Evolutionary conservation across 352 stramenopile species (phyloP).

Genomic region (Phytopythium sindhum): DNA sequence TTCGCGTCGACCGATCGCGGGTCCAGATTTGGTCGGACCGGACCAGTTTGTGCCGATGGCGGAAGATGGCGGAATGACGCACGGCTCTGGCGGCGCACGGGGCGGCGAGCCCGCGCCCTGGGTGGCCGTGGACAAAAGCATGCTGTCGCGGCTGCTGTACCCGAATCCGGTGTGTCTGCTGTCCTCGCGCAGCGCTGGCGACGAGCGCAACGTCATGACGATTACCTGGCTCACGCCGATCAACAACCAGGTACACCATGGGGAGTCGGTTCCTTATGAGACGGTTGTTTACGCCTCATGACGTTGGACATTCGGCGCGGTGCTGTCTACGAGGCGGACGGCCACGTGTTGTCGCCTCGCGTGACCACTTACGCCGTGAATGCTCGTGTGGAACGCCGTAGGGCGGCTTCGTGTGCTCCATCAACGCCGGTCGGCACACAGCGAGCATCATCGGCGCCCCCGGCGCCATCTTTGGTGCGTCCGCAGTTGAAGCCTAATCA

Average conservation of each 20-base stretch:
- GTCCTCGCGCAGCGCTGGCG: slow-evolving; percentile 22
- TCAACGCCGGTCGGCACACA: slow-evolving; percentile 70
- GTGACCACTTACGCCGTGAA: background rate
- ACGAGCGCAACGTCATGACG: slow-evolving; percentile 62
- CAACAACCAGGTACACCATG: slow-evolving; percentile 70
- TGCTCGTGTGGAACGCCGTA: slow-evolving; percentile 20
- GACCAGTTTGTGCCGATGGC: slow-evolving; percentile 3
- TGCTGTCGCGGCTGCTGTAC: slow-evolving; percentile 79
- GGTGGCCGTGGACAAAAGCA: slow-evolving; percentile 56
- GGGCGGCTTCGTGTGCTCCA: slow-evolving; percentile 78
- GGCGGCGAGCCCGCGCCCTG: slow-evolving; percentile 17
- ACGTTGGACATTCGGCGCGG: background rate
- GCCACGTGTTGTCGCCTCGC: background rate
- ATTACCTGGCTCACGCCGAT: slow-evolving; percentile 87
- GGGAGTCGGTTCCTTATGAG: background rate
- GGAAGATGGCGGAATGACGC: background rate
- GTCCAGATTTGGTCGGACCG: background rate
- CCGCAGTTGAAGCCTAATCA: background rate
- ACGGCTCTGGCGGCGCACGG: background rate
- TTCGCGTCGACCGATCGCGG: background rate
- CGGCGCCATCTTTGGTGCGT: slow-evolving; percentile 57
- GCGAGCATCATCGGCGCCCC: slow-evolving; percentile 47
- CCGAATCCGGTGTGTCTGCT: slow-evolving; percentile 81
- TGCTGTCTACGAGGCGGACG: background rate
- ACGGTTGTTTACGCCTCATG: background rate